Evolutionary conservation across 495 filamentous ascomycete genomes (phyloP).

Genomic region (Ascodesmis nigricans): DNA sequence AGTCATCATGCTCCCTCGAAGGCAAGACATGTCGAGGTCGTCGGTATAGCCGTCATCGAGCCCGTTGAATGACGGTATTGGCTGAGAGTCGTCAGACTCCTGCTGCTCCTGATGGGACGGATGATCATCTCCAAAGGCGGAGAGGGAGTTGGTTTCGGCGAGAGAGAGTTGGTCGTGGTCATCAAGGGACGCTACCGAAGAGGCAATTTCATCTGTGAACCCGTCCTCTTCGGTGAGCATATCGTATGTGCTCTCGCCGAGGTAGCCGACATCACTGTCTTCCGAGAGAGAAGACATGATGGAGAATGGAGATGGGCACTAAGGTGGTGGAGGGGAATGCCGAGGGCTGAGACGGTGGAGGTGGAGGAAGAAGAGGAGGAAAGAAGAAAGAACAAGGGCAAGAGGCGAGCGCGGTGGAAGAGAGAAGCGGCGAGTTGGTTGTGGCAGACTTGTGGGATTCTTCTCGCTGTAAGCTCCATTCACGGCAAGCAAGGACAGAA

Average conservation of each 20-base stretch:
- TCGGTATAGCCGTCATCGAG: slow-evolving; percentile 21
- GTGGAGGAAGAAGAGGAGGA: no score
- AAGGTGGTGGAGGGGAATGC: no score
- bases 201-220: slow-evolving; percentile 19
- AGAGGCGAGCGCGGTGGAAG: no score
- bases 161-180: slow-evolving; percentile 12
- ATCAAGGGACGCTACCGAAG: slow-evolving; percentile 20
- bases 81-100: slow-evolving; percentile 12
- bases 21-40: slow-evolving; percentile 15
- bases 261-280: slow-evolving; percentile 15
- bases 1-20: slow-evolving; percentile 8
- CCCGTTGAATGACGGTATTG: slow-evolving; percentile 20
- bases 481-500: no score
- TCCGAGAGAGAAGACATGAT: slow-evolving; percentile 20
- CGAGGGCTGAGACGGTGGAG: no score
- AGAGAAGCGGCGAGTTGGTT: no score
- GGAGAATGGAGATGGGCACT: no score
- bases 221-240: slow-evolving; percentile 17
- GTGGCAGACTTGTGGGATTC: no score
- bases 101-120: no score
- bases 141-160: slow-evolving; percentile 18
- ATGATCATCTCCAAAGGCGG: slow-evolving; percentile 12
- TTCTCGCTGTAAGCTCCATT: no score
- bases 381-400: no score
- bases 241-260: slow-evolving; percentile 21